These are phyloP conservation scores for Canavalia gladiata DNA, from an alignment of 306 rosid genomes.

Conservation along the genomic window DNA sequence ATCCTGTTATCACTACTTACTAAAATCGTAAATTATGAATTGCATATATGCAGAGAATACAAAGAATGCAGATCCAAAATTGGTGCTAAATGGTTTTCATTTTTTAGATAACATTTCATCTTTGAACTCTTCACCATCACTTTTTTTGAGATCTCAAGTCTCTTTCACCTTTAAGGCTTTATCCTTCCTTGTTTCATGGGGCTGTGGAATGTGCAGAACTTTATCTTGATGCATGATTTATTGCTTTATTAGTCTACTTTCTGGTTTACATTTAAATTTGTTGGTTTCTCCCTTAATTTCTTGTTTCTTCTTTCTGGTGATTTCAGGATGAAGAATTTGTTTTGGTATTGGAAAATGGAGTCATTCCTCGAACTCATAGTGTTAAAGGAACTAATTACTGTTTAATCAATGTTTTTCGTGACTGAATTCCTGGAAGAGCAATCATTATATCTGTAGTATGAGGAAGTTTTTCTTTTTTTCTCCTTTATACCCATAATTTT, in stretches of 20 bases:
- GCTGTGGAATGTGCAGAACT: conserved; percentile 37
- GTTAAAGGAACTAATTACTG: conserved; percentile 86
- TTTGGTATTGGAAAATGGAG: conserved; percentile 70
- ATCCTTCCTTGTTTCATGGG: conserved; percentile 20
- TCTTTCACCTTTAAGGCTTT: conserved; percentile 16
- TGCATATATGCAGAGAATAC: neutral
- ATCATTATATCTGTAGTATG: conserved; percentile 86
- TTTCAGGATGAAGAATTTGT: conserved; percentile 91
- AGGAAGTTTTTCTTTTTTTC: conserved; percentile 32
- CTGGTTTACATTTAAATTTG: conserved; percentile 19
- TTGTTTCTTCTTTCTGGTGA: conserved; percentile 32
- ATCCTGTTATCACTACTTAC: conserved; percentile 9
- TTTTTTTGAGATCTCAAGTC: conserved; percentile 1
- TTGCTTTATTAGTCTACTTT: conserved; percentile 30
- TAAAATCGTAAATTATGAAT: neutral
- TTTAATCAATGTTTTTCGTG: conserved; percentile 83
- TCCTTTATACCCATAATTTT: neutral
- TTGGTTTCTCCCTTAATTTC: conserved; percentile 4
- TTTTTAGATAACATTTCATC: neutral
- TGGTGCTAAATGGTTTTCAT: conserved; percentile 9
- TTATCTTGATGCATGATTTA: conserved; percentile 15
- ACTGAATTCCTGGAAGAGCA: conserved; percentile 90
- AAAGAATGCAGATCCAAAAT: conserved; percentile 15
- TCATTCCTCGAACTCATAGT: conserved; percentile 82
- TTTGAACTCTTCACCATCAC: neutral